These are phyloP conservation scores for Tylopilus rubrobrunneus DNA, from an alignment of 768 basidiomycete genomes.

Conservation along the genomic window DNA sequence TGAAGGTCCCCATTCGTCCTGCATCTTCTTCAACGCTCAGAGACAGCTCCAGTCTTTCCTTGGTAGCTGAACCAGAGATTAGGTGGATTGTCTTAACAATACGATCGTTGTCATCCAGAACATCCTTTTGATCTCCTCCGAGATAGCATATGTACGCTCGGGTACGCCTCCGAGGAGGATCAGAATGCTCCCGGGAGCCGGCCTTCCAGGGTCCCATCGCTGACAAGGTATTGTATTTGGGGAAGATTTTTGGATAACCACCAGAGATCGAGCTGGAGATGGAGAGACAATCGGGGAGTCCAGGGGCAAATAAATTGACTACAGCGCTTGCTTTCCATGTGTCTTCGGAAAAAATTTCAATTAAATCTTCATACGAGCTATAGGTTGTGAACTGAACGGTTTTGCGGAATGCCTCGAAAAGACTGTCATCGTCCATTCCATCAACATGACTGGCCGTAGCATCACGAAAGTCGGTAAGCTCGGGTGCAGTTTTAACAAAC, in stretches of 20 bases:
- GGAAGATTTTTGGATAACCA: constrained; percentile 9
- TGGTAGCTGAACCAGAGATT: not conserved
- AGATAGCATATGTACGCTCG: not conserved
- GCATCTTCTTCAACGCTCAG: not conserved
- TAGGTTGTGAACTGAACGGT: constrained; percentile 15
- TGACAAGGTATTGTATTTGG: constrained; percentile 3
- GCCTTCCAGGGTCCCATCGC: not conserved
- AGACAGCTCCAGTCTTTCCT: not conserved
- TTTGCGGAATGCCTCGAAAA: constrained; percentile 6
- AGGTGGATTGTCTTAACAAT: not conserved
- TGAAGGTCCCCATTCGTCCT: constrained; percentile 7
- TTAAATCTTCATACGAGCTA: constrained; percentile 9
- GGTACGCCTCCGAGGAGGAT: not conserved
- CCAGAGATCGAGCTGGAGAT: constrained; percentile 15
- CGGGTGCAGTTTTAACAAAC: not conserved
- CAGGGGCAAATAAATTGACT: constrained; percentile 13
- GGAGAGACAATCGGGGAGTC: constrained; percentile 14
- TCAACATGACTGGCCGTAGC: not conserved
- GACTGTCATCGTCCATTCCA: not conserved
- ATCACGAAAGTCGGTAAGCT: not conserved
- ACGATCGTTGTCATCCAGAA: not conserved
- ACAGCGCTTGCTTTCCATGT: not conserved
- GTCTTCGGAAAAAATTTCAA: constrained; percentile 3
- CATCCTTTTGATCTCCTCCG: not conserved
- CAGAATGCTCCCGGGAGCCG: not conserved